Evolutionary conservation across 371 early-diverging fungal species (phyloP).

Genomic region (Syncephalastrum monosporum): DNA sequence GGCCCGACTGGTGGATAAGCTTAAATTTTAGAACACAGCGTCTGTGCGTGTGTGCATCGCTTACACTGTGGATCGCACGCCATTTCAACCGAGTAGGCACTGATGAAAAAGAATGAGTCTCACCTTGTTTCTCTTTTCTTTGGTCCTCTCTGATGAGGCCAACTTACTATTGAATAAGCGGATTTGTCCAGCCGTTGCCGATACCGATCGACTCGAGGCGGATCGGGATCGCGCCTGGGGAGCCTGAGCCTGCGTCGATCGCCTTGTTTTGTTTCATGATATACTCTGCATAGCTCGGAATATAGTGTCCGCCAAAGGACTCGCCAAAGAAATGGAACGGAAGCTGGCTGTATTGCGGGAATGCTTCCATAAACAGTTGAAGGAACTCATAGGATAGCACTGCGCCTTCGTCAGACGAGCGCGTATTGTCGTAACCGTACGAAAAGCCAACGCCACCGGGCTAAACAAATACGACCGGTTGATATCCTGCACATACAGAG

Average conservation of each 20-base stretch:
- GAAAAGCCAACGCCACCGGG: slow-evolving; percentile 78
- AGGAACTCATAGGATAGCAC: slow-evolving; percentile 54
- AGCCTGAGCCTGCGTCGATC: background rate
- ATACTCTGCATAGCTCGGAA: slow-evolving; percentile 63
- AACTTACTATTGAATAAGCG: slow-evolving; percentile 28
- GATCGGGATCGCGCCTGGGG: slow-evolving; percentile 9
- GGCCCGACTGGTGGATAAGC: slow-evolving; percentile 15
- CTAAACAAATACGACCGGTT: slow-evolving; percentile 15
- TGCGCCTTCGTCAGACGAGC: slow-evolving; percentile 47
- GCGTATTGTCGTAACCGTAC: slow-evolving; percentile 56
- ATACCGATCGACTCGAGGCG: slow-evolving; percentile 24
- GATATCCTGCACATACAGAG: background rate
- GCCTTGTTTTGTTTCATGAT: slow-evolving; percentile 22
- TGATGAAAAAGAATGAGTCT: slow-evolving; percentile 1
- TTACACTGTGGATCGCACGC: slow-evolving; percentile 30
- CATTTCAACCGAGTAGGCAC: slow-evolving; percentile 17
- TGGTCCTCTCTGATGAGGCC: background rate
- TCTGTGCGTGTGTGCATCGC: slow-evolving; percentile 1
- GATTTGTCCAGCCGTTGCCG: slow-evolving; percentile 33
- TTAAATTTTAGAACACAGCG: background rate
- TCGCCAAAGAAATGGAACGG: slow-evolving; percentile 64
- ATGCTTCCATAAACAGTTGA: slow-evolving; percentile 70
- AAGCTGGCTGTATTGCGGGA: slow-evolving; percentile 41
- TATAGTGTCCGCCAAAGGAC: slow-evolving; percentile 73
- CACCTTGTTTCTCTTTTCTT: background rate